Evolutionary conservation across 1,139 yeast genomes (phyloP), one percentile per base, ranked within the genome.

Genomic region (Geotrichum citri-aurantii): DNA sequence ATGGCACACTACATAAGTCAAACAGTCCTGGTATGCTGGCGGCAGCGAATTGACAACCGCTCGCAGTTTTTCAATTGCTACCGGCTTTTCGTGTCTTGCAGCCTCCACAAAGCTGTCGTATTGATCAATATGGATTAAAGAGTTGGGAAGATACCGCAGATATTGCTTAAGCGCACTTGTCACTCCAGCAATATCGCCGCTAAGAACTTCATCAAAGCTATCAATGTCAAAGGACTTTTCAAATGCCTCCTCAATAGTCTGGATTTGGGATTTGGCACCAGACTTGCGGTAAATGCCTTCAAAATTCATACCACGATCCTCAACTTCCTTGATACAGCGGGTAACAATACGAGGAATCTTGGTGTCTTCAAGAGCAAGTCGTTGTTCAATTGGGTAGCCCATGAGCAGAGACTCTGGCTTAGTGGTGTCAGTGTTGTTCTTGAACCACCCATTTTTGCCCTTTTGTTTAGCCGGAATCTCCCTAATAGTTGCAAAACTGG

Each of bases 221-320:
- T 64, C 64, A 10, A 47, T 48, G 55, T 65, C 65, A 21, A 63
- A 56, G 3, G 59, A 26, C 50, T 66, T 64, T 57, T 72, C 78
- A 66, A 80, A 80, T 59, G 74, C 72, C 59, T 74, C 75, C 65
- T 76, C 75, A 73, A 75, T 69, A 68, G 79, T 66, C 59, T 81
- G 85, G 64, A 89, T 83, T 57, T 90, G 89, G 14, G 93, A 83
- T 61, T 87, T 83, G 6, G 93, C 91, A 1, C 98, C 99, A 24
- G 95, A 87, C 64, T 92, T 87, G 66, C 99, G 80, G 74, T 93
- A 93, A 48, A 93, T 81, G 5, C 99, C 99, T 72, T 92, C 98
- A 48, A 79, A 75, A 53, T 79, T 83, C 65, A 88, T 70, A 10
- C 96, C 92, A 63, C 91, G 76, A 50, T 71, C 69, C 73, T 92